Conservation (phyloP, 306 rosid species). For the Quillaja saponaria region DNA sequence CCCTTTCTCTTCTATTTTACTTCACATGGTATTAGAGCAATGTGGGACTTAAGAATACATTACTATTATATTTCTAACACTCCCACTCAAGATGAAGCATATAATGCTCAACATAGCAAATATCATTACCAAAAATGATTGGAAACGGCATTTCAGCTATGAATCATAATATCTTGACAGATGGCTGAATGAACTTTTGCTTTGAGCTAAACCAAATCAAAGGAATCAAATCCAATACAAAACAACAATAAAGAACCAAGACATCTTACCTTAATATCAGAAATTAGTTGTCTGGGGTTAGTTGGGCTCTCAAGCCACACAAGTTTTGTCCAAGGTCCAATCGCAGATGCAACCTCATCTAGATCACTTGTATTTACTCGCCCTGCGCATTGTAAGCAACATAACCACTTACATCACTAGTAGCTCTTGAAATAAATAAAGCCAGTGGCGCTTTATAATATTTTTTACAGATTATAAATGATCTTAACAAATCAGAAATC, state of each 20-base stretch:
- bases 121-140: too few relatives aligned
- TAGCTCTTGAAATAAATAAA: conserved; percentile 24
- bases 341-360: conserved; percentile 78
- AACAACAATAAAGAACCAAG: conserved; percentile 16
- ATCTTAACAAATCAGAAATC: conserved; percentile 23
- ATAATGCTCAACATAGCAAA: neutral
- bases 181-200: neutral
- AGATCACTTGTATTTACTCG: conserved; percentile 77
- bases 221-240: conserved; percentile 9
- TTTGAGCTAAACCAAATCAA: neutral
- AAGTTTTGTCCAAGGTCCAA: conserved; percentile 81
- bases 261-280: conserved; percentile 78
- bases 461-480: neutral
- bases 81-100: too few relatives aligned
- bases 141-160: conserved; percentile 3
- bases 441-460: conserved; percentile 9
- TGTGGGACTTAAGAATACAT: too few relatives aligned
- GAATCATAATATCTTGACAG: conserved; percentile 19
- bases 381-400: conserved; percentile 49
- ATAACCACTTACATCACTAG: conserved; percentile 23
- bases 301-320: conserved; percentile 98
- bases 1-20: too few relatives aligned
- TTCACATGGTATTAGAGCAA: too few relatives aligned
- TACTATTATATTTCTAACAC: too few relatives aligned
- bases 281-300: conserved; percentile 75